Evolutionary conservation across 768 basidiomycete species (phyloP).

Genomic region (Lenzites betulinus): DNA sequence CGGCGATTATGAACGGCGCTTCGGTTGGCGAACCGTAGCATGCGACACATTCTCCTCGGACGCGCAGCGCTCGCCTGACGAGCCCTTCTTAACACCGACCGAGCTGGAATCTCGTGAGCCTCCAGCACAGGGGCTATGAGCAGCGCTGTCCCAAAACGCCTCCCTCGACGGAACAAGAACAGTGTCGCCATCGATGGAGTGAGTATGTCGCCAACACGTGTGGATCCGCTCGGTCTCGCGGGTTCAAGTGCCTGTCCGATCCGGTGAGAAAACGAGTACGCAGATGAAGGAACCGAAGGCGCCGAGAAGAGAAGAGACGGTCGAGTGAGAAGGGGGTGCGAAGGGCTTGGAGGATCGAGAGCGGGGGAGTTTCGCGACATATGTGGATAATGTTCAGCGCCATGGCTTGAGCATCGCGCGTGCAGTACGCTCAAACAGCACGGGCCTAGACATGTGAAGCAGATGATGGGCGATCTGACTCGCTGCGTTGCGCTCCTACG

Average conservation of each 20-base stretch:
- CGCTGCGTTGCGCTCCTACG: neutral
- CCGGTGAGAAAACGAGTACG: conserved; percentile 2
- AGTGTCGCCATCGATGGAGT: conserved; percentile 8
- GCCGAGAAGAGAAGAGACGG: conserved; percentile 10
- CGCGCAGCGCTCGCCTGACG: neutral
- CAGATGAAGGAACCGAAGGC: conserved; percentile 9
- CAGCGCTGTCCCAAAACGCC: neutral
- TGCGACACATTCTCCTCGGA: neutral
- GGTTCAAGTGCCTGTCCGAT: conserved; percentile 2
- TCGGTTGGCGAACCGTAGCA: neutral
- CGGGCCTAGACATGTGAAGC: conserved; percentile 10
- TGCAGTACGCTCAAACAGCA: neutral
- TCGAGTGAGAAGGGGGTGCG: conserved; percentile 5
- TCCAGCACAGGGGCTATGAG: neutral
- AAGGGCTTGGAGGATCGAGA: neutral
- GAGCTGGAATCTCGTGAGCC: neutral
- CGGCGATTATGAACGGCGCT: neutral
- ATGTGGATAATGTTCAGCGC: conserved; percentile 11
- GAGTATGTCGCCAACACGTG: neutral
- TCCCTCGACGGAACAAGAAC: neutral
- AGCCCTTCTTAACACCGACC: neutral
- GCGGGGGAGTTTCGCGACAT: conserved; percentile 12
- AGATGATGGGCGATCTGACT: conserved; percentile 7
- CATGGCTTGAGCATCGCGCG: neutral
- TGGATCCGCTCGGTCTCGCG: neutral